Percentiles rank a stretch among this genome's conserved stretches.
Evolutionary conservation across 495 filamentous ascomycete species (phyloP).

Genomic region (Neurospora cerealis): DNA sequence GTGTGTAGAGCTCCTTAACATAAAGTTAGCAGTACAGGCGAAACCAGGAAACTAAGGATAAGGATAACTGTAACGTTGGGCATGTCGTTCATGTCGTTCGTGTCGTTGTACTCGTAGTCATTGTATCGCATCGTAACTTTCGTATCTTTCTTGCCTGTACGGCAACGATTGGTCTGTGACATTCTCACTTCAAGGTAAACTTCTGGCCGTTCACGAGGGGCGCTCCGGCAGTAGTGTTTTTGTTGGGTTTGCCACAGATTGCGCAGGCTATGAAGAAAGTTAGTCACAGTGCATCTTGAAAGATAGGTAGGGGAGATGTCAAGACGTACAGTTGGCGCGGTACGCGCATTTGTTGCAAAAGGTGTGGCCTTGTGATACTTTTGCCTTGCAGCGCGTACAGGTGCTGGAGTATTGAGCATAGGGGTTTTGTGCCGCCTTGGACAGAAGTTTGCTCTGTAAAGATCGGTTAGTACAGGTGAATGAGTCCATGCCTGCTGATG

Average conservation of each 20-base stretch:
- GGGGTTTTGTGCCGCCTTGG: slow-evolving; percentile 58
- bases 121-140: not conserved
- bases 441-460: slow-evolving; percentile 55
- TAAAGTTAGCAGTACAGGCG: not conserved
- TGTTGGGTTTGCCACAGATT: slow-evolving; percentile 55
- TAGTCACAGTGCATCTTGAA: slow-evolving; percentile 6
- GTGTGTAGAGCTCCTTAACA: not conserved
- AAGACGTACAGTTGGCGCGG: slow-evolving; percentile 46
- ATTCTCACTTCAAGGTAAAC: slow-evolving; percentile 50
- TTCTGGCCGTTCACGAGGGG: slow-evolving; percentile 54
- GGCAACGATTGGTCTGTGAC: not conserved
- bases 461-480: not conserved
- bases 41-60: not conserved
- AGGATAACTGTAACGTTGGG: not conserved
- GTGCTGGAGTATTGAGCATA: slow-evolving; percentile 56
- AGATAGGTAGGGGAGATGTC: not conserved
- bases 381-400: slow-evolving; percentile 53
- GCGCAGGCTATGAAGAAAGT: slow-evolving; percentile 41
- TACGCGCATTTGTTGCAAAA: slow-evolving; percentile 61
- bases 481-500: not conserved
- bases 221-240: slow-evolving; percentile 34
- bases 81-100: not conserved
- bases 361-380: slow-evolving; percentile 51
- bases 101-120: not conserved
- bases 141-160: not conserved